Evolutionary conservation across 768 basidiomycete species (phyloP), one percentile per base, ranked within the genome.

Genomic region (Leccinum subgranulosum): DNA sequence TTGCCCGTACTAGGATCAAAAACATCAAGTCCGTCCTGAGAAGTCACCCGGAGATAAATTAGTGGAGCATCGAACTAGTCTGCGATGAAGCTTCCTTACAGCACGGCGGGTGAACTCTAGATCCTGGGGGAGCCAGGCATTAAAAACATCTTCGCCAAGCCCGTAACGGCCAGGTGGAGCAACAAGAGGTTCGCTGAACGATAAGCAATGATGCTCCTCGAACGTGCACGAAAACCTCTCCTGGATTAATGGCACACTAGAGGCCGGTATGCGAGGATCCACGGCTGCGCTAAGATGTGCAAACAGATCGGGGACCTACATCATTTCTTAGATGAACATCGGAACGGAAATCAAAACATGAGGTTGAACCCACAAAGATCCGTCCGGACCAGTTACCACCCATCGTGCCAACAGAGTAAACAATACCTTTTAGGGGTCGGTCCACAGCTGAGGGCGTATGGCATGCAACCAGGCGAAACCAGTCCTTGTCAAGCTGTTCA

Each of bases 371-470:
- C 65, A 81, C 83, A 60, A 79, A 54, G 41, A 77, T 74, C 50
- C 76, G 78, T 12, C 82, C 82, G 23, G 68, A 71, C 81, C 81
- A 83, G 11, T 67, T 68, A 28, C 81, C 83, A 39, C 66, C 62
- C 11, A 82, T 51, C 3, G 76, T 69, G 23, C 82, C 83, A 21
- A 73, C 69, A n/a, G 68, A 65, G 59, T 76, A 81, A 21, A 81
- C 73, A 2, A 69, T 60, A 21, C 79, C 78, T 57, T 75, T 74
- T 28, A 79, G 62, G 12, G 77, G 73, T n/a, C 67, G 65, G 43
- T 73, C 67, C 31, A 64, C 63, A 23, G 66, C 61, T 66, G 71
- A 75, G 4, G 74, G 69, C 51, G 79, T 71, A 56, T 75, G 66
- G 51, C 80, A 82, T 8, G 71, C 67, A 4, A 77, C 78, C 23